Evolutionary conservation across 352 stramenopile species (phyloP), one percentile per base, ranked within the genome.

Genomic region (Ochromonadaceae sp.): DNA sequence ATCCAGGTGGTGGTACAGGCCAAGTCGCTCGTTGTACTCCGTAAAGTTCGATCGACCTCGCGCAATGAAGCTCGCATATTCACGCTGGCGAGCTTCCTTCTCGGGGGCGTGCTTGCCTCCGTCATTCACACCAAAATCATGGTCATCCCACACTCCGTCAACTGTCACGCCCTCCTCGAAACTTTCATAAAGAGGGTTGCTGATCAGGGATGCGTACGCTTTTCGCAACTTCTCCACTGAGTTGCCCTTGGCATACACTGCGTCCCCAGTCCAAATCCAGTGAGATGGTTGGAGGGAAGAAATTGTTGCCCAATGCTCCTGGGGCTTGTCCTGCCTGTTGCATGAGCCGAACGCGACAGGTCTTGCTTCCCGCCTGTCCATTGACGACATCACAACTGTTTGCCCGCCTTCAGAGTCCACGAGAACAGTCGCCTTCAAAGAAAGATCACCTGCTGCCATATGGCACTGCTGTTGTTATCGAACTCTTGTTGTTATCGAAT

Each of bases 111-210:
- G 52, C 10, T 55, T 57, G 10, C 80, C 80, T 47, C 67, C 68
- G 73, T 87, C 80, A 68, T 87, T 87, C 0, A 70, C 72, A 41
- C 80, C 80, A 53, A 76, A 77, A 57, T 87, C 80, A 66, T 87
- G 80, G 74, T 87, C 80, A 68, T 87, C 80, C 75, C 74, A 84
- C 7, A 69, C 73, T 28, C 78, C 80, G 67, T 78, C 70, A n/a
- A 84, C 38, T 41, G 15, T 36, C 26, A 58, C 43, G 34, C 43
- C 1, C 9, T 12, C 28, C n/a, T 22, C n/a, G 26, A 69, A 70
- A 4, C 0, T 12, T 36, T n/a, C 1, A 43, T 69, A 70, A 5
- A 62, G 15, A 14, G 17, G 34, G 44, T 69, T 14, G 20, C 25
- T 10, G 2, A 31, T 15, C 25, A 36, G 31, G 25, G 2, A 5